These are phyloP conservation scores for Eutrema heterophyllum DNA, from an alignment of 345 rosid species.

Conservation along the genomic window DNA sequence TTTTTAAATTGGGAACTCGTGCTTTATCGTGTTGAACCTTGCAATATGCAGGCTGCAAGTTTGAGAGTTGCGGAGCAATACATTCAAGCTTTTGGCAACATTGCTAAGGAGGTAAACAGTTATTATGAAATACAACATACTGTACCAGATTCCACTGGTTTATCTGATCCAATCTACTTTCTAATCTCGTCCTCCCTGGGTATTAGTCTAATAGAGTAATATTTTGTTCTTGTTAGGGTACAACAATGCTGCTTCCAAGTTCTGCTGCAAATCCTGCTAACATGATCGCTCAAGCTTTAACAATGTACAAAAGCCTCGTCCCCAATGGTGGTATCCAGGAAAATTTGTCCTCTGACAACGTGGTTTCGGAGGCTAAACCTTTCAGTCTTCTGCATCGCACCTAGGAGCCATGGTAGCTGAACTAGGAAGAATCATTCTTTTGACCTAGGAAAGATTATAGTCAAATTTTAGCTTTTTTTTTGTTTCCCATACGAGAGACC, in stretches of 20 bases:
- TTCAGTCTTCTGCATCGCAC: slow-evolving; percentile 32
- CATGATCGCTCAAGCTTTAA: slow-evolving; percentile 72
- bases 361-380: too few species aligned
- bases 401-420: slow-evolving; percentile 10
- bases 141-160: background rate
- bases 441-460: background rate
- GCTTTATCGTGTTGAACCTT: slow-evolving; percentile 1
- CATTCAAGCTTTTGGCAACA: slow-evolving; percentile 71
- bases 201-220: background rate
- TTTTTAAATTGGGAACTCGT: background rate
- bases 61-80: slow-evolving; percentile 80
- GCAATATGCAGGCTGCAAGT: slow-evolving; percentile 70
- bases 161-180: background rate
- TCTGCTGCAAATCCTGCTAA: slow-evolving; percentile 56
- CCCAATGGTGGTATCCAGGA: slow-evolving; percentile 28
- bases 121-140: background rate
- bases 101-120: slow-evolving; percentile 75
- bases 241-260: slow-evolving; percentile 89
- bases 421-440: slow-evolving; percentile 2
- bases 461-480: background rate
- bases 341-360: slow-evolving; percentile 12
- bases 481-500: background rate
- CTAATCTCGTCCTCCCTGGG: background rate
- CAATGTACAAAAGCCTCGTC: slow-evolving; percentile 70
- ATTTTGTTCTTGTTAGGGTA: slow-evolving; percentile 41